Conservation (phyloP, 139 green algal species). For the Picochlorum costavermella region DNA sequence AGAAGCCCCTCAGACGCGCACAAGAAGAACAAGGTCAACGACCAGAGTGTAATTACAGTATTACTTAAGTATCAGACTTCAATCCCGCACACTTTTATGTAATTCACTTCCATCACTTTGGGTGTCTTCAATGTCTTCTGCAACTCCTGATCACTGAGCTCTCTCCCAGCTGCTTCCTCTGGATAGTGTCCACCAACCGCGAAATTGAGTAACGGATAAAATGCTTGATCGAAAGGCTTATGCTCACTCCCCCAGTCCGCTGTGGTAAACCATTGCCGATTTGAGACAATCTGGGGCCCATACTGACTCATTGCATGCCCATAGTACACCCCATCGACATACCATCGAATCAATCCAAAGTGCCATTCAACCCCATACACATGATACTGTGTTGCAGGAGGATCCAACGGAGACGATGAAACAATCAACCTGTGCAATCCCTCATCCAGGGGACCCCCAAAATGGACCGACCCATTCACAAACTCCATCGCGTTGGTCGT, state of each 20-base stretch:
- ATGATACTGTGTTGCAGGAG: constrained; percentile 6
- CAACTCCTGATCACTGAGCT: background rate
- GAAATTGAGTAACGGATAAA: constrained; percentile 41
- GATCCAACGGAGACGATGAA: background rate
- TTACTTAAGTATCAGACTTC: background rate
- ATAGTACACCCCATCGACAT: constrained; percentile 3
- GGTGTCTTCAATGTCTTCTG: background rate
- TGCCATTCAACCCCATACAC: constrained; percentile 12
- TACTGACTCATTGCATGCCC: background rate
- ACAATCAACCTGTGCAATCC: background rate
- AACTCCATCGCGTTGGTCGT: constrained; percentile 9
- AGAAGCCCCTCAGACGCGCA: background rate
- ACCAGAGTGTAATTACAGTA: background rate
- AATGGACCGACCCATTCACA: constrained; percentile 8
- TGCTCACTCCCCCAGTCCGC: background rate
- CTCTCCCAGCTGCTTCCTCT: background rate
- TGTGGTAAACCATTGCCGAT: background rate
- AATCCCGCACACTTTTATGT: constrained; percentile 25
- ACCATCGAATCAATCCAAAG: constrained; percentile 8
- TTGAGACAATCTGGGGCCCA: background rate
- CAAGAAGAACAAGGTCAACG: background rate
- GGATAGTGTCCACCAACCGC: constrained; percentile 31
- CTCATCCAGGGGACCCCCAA: background rate
- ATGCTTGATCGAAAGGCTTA: constrained; percentile 34
- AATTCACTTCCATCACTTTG: constrained; percentile 31